These are phyloP conservation scores for Haematococcus sp. DNA, from an alignment of 139 green algal species.

Conservation along the genomic window DNA sequence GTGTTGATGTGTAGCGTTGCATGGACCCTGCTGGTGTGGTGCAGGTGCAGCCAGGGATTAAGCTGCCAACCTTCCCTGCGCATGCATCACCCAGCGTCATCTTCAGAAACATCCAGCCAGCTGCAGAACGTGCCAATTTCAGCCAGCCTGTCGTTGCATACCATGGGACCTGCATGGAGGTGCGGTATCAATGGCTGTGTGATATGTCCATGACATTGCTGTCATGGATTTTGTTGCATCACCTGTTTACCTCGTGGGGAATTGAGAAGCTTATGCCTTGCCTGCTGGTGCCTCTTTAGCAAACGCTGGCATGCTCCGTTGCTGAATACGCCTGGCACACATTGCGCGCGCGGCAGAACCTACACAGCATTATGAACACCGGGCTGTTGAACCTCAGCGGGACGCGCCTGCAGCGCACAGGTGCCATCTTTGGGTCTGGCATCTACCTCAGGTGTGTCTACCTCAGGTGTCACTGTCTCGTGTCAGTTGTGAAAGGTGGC, in stretches of 20 bases:
- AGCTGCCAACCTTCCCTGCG: not conserved
- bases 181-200: too few species aligned
- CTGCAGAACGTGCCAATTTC: conserved; percentile 8
- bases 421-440: conserved; percentile 30
- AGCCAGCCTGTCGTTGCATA: conserved; percentile 12
- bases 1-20: too few species aligned
- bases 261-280: too few species aligned
- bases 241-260: too few species aligned
- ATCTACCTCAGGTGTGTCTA: conserved; percentile 35
- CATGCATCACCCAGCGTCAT: not conserved
- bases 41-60: not conserved
- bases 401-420: conserved; percentile 32
- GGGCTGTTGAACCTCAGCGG: conserved; percentile 23
- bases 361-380: conserved; percentile 39
- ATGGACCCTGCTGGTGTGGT: not conserved
- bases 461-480: too few species aligned
- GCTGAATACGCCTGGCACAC: too few species aligned
- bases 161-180: conserved; percentile 26
- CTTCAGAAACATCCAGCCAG: conserved; percentile 3
- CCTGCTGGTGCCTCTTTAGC: too few species aligned
- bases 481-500: too few species aligned
- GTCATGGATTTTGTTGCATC: too few species aligned
- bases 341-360: not conserved
- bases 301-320: too few species aligned
- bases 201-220: too few species aligned